Base-by-base conservation (phyloP, 768 basidiomycete species). In the Termitomyces titanicus region DNA sequence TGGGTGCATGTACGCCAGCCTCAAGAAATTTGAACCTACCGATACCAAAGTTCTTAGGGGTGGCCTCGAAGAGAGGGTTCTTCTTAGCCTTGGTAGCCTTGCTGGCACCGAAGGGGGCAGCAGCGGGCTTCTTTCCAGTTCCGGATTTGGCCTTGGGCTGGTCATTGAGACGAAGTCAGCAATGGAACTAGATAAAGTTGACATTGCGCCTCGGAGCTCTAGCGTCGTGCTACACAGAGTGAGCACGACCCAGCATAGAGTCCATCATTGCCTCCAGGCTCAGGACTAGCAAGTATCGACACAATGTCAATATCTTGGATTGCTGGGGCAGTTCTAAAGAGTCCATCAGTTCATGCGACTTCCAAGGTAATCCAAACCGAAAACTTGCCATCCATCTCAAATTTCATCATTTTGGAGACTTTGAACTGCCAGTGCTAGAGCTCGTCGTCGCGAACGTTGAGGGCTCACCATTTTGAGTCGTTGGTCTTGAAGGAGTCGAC, bases 21-120 rank as follows among this genome's bases (percentile, higher is more conserved):
- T n/a, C n/a, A 43, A 54, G 42, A 0, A 42, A 54, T 17, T 22
- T 33, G 10, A 29, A 70, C 82, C 10, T 60, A 97, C 95, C 95
- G 58, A 98, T 95, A 69, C 92, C 93, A 72, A 96, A 98, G 81
- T 94, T 95, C 74, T 89, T 91, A 65, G 94, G 84, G 58, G 70
- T 79, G 53, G 93, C 71, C 80, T 98, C 94, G 72, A 98, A 97
- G 64, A 98, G 85, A 65, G 96, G 96, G 81, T 98, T 98, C 79
- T 95, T 96, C 73, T 85, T 85, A 35, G 72, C 66, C 76, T 94
- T 92, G 62, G 79, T 70, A 34, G 78, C 59, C 76, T 92, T 92
- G 80, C 80, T 81, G 65, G 86, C 86, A 69, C 89, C 88, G 65
- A 85, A 86, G 44, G 92, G 91, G 13, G 92, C 89, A 55, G 88